These are phyloP conservation scores for Delphinella strobiligena DNA, from an alignment of 2,329 filamentous ascomycete genomes.

Conservation along the genomic window DNA sequence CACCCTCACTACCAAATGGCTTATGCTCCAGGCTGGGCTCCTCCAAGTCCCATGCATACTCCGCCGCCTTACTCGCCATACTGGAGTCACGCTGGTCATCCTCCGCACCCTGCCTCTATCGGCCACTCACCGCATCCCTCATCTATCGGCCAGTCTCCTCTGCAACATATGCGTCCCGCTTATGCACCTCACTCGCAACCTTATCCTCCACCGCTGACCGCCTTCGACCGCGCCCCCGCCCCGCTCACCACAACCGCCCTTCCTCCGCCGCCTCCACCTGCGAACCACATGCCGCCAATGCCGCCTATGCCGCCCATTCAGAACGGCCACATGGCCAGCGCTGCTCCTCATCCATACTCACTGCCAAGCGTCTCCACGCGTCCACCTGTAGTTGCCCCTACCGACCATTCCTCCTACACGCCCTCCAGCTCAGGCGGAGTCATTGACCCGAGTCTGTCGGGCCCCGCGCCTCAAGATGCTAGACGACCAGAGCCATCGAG, in stretches of 20 bases:
- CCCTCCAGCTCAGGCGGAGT: no score
- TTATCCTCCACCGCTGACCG: constrained; percentile 16
- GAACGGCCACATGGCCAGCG: constrained; percentile 13
- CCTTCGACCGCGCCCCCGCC: constrained; percentile 28
- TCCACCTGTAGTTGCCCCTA: no score
- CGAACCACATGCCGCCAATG: constrained; percentile 18
- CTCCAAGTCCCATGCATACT: constrained; percentile 30
- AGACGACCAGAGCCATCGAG: no score
- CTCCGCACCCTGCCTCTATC: constrained; percentile 7
- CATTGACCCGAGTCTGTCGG: no score
- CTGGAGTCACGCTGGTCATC: constrained; percentile 18
- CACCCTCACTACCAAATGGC: constrained; percentile 29
- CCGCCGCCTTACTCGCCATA: constrained; percentile 24
- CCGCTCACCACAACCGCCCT: constrained; percentile 24
- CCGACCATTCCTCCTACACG: no score
- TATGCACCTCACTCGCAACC: constrained; percentile 8
- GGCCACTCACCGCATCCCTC: constrained; percentile 9
- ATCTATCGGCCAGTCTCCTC: constrained; percentile 13
- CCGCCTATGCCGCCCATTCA: constrained; percentile 12
- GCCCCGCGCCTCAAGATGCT: no score
- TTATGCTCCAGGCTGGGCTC: constrained; percentile 25
- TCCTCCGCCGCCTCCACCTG: constrained; percentile 21
- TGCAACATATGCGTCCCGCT: constrained; percentile 25
- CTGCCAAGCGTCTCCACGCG: neutral
- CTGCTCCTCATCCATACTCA: constrained; percentile 4